Evolutionary conservation across 2,329 filamentous ascomycete species (phyloP), one percentile per base, ranked within the genome.

Genomic region (Pyricularia pennisetigena): DNA sequence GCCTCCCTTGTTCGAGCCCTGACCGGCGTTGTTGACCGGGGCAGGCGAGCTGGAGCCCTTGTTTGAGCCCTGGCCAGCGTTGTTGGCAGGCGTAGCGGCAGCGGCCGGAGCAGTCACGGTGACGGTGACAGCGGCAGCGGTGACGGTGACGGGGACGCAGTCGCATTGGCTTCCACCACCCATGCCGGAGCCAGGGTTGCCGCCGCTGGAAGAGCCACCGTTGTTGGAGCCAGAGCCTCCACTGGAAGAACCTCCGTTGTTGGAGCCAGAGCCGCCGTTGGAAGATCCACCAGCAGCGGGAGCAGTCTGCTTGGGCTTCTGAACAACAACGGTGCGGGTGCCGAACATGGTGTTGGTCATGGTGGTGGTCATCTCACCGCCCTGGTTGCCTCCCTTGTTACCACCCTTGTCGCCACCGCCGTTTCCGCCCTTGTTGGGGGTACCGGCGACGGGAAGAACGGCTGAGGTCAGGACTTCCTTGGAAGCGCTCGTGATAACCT

Each of bases 401-500:
- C 69, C 70, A 7, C n/a, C 69, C 14, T 64, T 30, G 63, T 32
- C 23, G 14, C 16, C 29, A 6, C 24, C 24, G 29, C 29, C 29
- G n/a, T 23, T 64, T 2, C 68, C 69, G 8, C 54, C 67, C 24
- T 68, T 65, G 20, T 68, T 63, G 26, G 68, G 62, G 35, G 61
- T 68, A 29, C 30, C 67, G 23, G 30, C 30, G 29, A 49, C 68
- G 16, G 65, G 26, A 66, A 59, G 30, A 23, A 69, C 66, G 14
- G 66, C 20, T 29, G 63, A 29, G 59, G 73, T 74, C 65, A 74
- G 67, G 29, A 71, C 70, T 26, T 71, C 67, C 32, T 71, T 72
- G 35, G 75, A 59, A 64, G 74, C 76, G n/a, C 73, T 71, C 66
- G 71, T 69, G 65, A 73, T 59, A 23, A 72, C 71, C 65, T 72